Evolutionary conservation across 139 green algal species (phyloP).

Genomic region (Chlorella sp.): DNA sequence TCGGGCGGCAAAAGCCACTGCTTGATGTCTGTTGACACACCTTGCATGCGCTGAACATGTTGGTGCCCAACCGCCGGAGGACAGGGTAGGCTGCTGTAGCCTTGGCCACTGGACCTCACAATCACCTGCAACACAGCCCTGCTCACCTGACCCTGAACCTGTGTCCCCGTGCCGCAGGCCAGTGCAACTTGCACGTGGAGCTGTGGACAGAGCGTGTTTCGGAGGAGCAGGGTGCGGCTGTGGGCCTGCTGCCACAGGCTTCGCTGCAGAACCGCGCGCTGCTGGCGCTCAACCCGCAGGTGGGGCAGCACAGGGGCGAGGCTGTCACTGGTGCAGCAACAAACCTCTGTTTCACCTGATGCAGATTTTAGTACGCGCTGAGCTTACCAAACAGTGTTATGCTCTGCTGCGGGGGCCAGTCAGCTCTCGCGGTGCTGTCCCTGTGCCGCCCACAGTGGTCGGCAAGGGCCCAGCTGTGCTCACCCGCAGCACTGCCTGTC

Average conservation of each 20-base stretch:
- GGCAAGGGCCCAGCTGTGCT: not conserved
- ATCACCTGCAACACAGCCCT: not conserved
- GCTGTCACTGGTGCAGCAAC: too few relatives aligned
- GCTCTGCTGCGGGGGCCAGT: too few relatives aligned
- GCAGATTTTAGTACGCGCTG: too few relatives aligned
- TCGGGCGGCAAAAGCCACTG: too few relatives aligned
- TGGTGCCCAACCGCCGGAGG: too few relatives aligned
- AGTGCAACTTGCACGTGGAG: slow-evolving; percentile 24
- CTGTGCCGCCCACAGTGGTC: not conserved
- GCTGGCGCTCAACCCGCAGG: slow-evolving; percentile 14
- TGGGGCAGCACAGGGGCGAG: too few relatives aligned
- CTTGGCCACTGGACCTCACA: not conserved
- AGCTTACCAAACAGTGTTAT: too few relatives aligned
- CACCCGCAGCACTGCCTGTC: not conserved
- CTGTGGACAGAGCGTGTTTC: slow-evolving; percentile 1
- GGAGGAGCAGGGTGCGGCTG: not conserved
- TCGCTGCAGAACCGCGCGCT: slow-evolving; percentile 24
- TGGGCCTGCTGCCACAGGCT: slow-evolving; percentile 6
- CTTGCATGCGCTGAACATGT: not conserved
- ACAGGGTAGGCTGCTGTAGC: not conserved
- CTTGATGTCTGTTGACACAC: not conserved
- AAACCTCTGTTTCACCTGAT: too few relatives aligned
- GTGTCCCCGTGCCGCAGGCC: not conserved
- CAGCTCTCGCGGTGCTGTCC: not conserved
- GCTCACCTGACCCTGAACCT: not conserved